Conservation (phyloP, 139 green algal species). For the Picochlorum sp. region DNA sequence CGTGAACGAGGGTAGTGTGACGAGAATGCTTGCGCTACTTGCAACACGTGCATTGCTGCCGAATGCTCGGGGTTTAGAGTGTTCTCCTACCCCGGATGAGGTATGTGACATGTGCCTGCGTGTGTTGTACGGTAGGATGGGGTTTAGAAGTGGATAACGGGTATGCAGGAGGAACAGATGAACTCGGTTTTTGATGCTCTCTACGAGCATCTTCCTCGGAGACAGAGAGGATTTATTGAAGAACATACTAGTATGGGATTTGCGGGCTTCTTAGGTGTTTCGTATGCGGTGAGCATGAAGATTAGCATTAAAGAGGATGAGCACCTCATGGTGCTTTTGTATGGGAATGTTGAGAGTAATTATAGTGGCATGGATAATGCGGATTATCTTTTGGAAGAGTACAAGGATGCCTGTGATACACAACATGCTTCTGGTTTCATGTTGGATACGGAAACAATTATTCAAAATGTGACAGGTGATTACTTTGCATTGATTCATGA, state of each 20-base stretch:
- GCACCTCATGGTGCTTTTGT: conserved; percentile 9
- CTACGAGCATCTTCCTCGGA: conserved; percentile 10
- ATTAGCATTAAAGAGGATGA: not conserved
- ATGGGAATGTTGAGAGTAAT: conserved; percentile 4
- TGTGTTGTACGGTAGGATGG: too few species aligned
- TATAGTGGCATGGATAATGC: not conserved
- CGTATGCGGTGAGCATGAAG: not conserved
- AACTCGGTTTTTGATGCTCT: conserved; percentile 10
- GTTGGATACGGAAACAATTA: not conserved
- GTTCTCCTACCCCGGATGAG: conserved; percentile 6
- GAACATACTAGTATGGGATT: conserved; percentile 11
- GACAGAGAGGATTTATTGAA: conserved; percentile 12
- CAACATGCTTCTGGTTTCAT: not conserved
- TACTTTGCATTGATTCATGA: conserved; percentile 8
- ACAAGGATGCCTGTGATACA: conserved; percentile 1
- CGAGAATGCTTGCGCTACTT: too few species aligned
- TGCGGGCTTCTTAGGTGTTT: conserved; percentile 3
- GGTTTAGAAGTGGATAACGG: not conserved
- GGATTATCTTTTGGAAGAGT: conserved; percentile 15
- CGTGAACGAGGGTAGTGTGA: too few species aligned
- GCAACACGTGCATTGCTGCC: too few species aligned
- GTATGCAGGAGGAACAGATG: conserved; percentile 1
- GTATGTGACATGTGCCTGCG: not conserved
- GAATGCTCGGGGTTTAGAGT: not conserved
- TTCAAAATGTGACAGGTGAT: not conserved